A percentile compares a stretch with the other conserved stretches of the same genome.
phyloP scores from a whole-genome alignment of 768 basidiomycete genomes.

The Leccinum incarnatum region DNA sequence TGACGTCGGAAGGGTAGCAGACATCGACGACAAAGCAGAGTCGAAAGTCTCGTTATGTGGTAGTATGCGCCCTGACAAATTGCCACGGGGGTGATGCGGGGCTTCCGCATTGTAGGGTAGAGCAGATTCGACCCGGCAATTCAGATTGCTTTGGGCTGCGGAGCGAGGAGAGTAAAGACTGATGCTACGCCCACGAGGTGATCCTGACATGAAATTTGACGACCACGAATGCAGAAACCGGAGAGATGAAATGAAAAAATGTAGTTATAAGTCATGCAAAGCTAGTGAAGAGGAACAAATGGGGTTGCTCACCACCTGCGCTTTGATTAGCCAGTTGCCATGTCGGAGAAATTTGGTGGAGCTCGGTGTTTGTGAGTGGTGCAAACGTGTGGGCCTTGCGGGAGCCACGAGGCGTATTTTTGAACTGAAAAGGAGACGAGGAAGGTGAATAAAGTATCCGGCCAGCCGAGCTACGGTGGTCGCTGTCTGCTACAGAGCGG shows the following conservation, averaged over 20 bases:
- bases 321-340: constrained; percentile 26
- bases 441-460: constrained; percentile 18
- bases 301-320: constrained; percentile 28
- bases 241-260: constrained; percentile 19
- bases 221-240: constrained; percentile 16
- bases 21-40: constrained; percentile 22
- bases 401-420: constrained; percentile 26
- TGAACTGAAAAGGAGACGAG: constrained; percentile 21
- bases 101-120: constrained; percentile 34
- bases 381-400: constrained; percentile 34
- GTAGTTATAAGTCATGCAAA: constrained; percentile 19
- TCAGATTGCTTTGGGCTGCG: constrained; percentile 22
- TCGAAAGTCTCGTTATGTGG: constrained; percentile 25
- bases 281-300: constrained; percentile 12
- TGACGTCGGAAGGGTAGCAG: constrained; percentile 29
- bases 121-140: constrained; percentile 17
- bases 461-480: constrained; percentile 11
- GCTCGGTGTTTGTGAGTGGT: constrained; percentile 32
- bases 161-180: constrained; percentile 32
- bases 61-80: constrained; percentile 20
- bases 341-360: constrained; percentile 27
- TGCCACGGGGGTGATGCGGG: constrained; percentile 29
- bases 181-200: constrained; percentile 33
- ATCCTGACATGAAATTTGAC: constrained; percentile 24
- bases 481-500: constrained; percentile 16